These are phyloP conservation scores for Coleophoma crateriformis DNA, from an alignment of 2,329 filamentous ascomycete genomes.

Conservation along the genomic window DNA sequence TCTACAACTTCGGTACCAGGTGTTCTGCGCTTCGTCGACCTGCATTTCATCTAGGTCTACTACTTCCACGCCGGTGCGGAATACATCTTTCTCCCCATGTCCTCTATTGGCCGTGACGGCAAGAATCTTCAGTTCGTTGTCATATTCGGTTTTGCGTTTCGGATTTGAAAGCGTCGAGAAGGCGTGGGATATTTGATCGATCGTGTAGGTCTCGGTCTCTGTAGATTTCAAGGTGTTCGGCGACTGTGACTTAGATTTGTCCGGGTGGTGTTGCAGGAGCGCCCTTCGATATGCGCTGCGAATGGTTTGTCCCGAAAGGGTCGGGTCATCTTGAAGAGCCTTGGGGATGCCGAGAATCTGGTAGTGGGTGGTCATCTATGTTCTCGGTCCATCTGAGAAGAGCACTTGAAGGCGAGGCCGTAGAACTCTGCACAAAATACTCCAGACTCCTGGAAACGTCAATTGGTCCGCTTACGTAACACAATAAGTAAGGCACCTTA, in stretches of 20 bases:
- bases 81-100: slow-evolving; percentile 22
- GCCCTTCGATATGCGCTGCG: slow-evolving; percentile 61
- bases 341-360: slow-evolving; percentile 52
- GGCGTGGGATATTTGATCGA: slow-evolving; percentile 60
- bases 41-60: slow-evolving; percentile 61
- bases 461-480: too few relatives aligned
- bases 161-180: slow-evolving; percentile 50
- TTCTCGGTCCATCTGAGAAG: slow-evolving; percentile 12
- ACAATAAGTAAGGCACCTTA: too few relatives aligned
- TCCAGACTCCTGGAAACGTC: too few relatives aligned
- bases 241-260: slow-evolving; percentile 15
- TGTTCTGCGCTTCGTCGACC: slow-evolving; percentile 39
- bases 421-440: too few relatives aligned
- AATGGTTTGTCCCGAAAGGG: slow-evolving; percentile 41
- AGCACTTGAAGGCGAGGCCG: too few relatives aligned
- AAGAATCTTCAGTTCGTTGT: slow-evolving; percentile 37
- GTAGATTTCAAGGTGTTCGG: slow-evolving; percentile 8
- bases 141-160: slow-evolving; percentile 45
- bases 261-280: slow-evolving; percentile 59
- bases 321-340: slow-evolving; percentile 37
- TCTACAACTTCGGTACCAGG: slow-evolving; percentile 55
- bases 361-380: slow-evolving; percentile 45
- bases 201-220: slow-evolving; percentile 33
- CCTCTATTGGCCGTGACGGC: slow-evolving; percentile 12
- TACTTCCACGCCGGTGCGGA: slow-evolving; percentile 55